These are phyloP conservation scores for Capronia americana DNA, from an alignment of 2,329 filamentous ascomycete species.

Conservation along the genomic window DNA sequence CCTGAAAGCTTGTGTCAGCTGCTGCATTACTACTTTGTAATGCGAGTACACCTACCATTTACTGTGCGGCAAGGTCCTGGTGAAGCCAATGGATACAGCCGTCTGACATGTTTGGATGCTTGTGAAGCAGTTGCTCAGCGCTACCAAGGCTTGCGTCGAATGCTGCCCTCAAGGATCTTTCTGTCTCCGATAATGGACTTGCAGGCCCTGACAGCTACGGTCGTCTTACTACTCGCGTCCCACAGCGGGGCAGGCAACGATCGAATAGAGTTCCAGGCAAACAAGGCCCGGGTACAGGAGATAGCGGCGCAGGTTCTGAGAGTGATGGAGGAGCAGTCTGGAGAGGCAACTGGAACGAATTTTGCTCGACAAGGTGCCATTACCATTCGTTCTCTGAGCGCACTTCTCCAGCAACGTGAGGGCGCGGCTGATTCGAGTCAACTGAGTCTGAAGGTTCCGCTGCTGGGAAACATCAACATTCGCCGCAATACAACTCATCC, in stretches of 20 bases:
- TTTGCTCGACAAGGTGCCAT: constrained; percentile 26
- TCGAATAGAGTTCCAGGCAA: constrained; percentile 5
- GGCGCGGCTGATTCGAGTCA: neutral
- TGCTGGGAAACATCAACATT: constrained; percentile 30
- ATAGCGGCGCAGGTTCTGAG: constrained; percentile 21
- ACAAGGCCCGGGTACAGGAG: constrained; percentile 20
- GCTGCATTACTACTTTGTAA: constrained; percentile 28
- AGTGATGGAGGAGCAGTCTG: constrained; percentile 29
- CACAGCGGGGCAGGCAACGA: constrained; percentile 17
- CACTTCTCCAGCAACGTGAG: constrained; percentile 21
- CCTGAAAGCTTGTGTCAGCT: constrained; percentile 20
- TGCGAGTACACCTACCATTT: constrained; percentile 30
- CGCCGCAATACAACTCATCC: constrained; percentile 12
- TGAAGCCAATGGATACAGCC: constrained; percentile 25
- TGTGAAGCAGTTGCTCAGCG: constrained; percentile 26
- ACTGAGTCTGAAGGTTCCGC: constrained; percentile 29
- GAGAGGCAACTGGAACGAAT: constrained; percentile 10
- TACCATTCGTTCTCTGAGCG: constrained; percentile 28
- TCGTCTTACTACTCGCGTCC: constrained; percentile 29
- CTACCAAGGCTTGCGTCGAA: constrained; percentile 21
- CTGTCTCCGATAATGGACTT: constrained; percentile 28
- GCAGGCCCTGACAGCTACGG: constrained; percentile 30
- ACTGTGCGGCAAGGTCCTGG: constrained; percentile 21
- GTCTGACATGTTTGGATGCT: constrained; percentile 28
- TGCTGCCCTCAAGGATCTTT: constrained; percentile 30